Evolutionary conservation across 1,284 basidiomycete species (phyloP).

Genomic region (Leccinum fallax): DNA sequence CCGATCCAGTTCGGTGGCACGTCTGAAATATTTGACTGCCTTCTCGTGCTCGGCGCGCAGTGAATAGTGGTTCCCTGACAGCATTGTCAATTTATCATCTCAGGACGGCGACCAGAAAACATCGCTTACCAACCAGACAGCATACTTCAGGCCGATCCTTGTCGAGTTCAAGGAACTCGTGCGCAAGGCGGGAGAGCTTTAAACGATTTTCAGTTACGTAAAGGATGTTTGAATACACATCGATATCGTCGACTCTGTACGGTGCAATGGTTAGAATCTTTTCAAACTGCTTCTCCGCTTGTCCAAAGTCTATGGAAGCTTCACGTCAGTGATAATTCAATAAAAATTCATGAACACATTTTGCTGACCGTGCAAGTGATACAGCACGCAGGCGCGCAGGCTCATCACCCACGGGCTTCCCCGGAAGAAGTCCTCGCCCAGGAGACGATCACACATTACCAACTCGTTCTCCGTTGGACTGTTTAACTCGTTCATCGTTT

Average conservation of each 20-base stretch:
- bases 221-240: slow-evolving; percentile 96
- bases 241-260: slow-evolving; percentile 92
- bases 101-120: not conserved
- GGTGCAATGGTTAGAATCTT: slow-evolving; percentile 82
- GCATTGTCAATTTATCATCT: not conserved
- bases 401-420: slow-evolving; percentile 86
- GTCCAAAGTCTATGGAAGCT: slow-evolving; percentile 70
- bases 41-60: slow-evolving; percentile 92
- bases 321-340: slow-evolving; percentile 12
- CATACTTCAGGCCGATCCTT: slow-evolving; percentile 94
- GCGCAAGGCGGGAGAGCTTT: slow-evolving; percentile 90
- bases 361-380: slow-evolving; percentile 81
- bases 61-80: slow-evolving; percentile 93
- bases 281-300: slow-evolving; percentile 84
- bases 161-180: slow-evolving; percentile 86
- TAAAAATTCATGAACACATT: not conserved
- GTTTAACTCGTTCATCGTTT: slow-evolving; percentile 89
- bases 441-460: slow-evolving; percentile 75
- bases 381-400: slow-evolving; percentile 83
- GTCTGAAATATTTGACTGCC: slow-evolving; percentile 93
- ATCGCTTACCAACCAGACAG: slow-evolving; percentile 82
- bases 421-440: slow-evolving; percentile 75
- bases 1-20: slow-evolving; percentile 92
- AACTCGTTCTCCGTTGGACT: slow-evolving; percentile 83
- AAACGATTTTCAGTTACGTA: slow-evolving; percentile 92